Conservation (phyloP, 2,329 filamentous ascomycete genomes). For the Colletotrichum lupini region DNA sequence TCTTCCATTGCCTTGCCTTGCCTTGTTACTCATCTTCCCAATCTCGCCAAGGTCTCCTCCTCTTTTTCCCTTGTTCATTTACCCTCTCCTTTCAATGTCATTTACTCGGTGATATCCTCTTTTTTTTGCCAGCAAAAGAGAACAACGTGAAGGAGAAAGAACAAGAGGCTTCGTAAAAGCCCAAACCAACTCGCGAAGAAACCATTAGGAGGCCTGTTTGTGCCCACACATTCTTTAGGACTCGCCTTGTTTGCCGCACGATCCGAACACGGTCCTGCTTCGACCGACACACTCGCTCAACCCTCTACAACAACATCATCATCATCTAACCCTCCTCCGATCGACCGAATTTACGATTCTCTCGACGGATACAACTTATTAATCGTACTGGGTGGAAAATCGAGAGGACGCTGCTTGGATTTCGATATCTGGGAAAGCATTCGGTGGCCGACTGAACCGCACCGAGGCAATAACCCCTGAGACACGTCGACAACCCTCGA, state of each 20-base stretch:
- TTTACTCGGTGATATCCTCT: constrained; percentile 32
- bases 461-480: background rate
- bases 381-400: constrained; percentile 10
- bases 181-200: background rate
- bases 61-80: constrained; percentile 28
- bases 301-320: background rate
- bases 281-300: constrained; percentile 31
- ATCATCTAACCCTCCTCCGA: constrained; percentile 8
- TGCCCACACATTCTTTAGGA: constrained; percentile 34
- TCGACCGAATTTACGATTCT: constrained; percentile 5
- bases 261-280: constrained; percentile 12
- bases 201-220: constrained; percentile 7
- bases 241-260: constrained; percentile 28
- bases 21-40: constrained; percentile 34
- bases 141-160: background rate
- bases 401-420: background rate
- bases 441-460: background rate
- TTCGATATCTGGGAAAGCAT: constrained; percentile 1
- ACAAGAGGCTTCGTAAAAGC: background rate
- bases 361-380: constrained; percentile 11
- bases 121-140: constrained; percentile 21
- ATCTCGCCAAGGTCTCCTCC: constrained; percentile 31
- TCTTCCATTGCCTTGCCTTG: constrained; percentile 29
- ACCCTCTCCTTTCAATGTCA: constrained; percentile 30
- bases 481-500: constrained; percentile 3